Evolutionary conservation across 495 filamentous ascomycete species (phyloP).

Genomic region (Neurospora sp.): DNA sequence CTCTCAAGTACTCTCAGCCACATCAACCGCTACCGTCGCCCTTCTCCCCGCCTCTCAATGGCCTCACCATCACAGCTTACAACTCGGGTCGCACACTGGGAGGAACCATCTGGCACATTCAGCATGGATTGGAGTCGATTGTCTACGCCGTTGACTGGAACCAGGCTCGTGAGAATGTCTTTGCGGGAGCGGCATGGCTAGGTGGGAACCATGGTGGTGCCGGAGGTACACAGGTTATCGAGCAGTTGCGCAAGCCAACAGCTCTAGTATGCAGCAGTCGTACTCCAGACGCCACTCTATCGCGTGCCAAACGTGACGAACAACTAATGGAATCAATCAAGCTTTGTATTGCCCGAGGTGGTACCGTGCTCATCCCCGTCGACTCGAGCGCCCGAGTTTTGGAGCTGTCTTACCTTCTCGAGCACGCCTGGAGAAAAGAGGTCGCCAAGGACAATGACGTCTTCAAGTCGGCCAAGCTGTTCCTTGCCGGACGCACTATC

Average conservation of each 20-base stretch:
- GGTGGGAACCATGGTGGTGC: constrained; percentile 58
- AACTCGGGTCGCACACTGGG: constrained; percentile 93
- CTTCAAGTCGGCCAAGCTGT: constrained; percentile 61
- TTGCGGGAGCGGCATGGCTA: constrained; percentile 88
- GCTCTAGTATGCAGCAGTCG: constrained; percentile 83
- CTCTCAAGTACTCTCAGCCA: constrained; percentile 92
- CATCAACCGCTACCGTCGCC: constrained; percentile 78
- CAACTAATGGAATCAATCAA: constrained; percentile 74
- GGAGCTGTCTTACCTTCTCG: constrained; percentile 86
- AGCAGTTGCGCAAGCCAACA: constrained; percentile 84
- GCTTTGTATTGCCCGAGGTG: constrained; percentile 63
- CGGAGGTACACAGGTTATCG: constrained; percentile 79
- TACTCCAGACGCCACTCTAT: constrained; percentile 59
- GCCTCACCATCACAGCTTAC: constrained; percentile 94
- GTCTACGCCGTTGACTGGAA: constrained; percentile 99
- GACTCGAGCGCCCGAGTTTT: constrained; percentile 90
- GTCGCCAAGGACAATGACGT: constrained; percentile 47
- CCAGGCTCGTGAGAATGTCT: constrained; percentile 83
- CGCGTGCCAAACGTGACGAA: constrained; percentile 73
- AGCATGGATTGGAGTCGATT: constrained; percentile 92
- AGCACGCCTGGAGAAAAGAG: constrained; percentile 75
- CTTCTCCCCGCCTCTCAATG: constrained; percentile 78
- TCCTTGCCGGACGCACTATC: constrained; percentile 71
- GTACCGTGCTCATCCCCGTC: constrained; percentile 89
- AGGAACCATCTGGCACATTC: constrained; percentile 98